Evolutionary conservation across 768 basidiomycete species (phyloP).

Genomic region (Naematelia encephala): DNA sequence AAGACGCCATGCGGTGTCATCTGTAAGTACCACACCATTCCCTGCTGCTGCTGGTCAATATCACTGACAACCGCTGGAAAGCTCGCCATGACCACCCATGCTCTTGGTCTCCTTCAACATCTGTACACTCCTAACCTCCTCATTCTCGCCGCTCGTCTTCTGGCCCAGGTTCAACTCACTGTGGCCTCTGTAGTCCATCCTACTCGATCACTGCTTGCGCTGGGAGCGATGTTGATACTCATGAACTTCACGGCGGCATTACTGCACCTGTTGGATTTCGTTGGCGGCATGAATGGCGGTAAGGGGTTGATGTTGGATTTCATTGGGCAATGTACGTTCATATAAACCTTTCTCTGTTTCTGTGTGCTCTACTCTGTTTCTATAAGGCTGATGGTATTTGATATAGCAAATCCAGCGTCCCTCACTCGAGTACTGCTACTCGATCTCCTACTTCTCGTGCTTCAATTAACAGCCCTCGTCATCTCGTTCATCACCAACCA

Average conservation of each 20-base stretch:
- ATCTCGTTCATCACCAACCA: constrained; percentile 35
- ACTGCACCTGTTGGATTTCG: constrained; percentile 33
- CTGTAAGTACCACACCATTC: constrained; percentile 19
- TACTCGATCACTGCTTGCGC: constrained; percentile 21
- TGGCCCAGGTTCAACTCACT: constrained; percentile 32
- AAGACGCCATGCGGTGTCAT: constrained; percentile 39
- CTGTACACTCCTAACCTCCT: constrained; percentile 38
- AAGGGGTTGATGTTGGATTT: constrained; percentile 41
- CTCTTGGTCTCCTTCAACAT: constrained; percentile 33
- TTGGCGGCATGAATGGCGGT: constrained; percentile 21
- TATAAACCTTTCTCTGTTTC: background rate
- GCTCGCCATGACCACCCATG: constrained; percentile 29
- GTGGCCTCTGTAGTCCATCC: constrained; percentile 29
- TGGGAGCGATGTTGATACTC: constrained; percentile 23
- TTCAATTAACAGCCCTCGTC: constrained; percentile 27
- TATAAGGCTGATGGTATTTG: background rate
- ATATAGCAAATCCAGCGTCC: constrained; percentile 27
- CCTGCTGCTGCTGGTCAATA: background rate
- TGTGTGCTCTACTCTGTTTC: too few species aligned
- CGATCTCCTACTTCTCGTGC: constrained; percentile 28
- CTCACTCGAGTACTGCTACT: constrained; percentile 34
- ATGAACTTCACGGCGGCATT: constrained; percentile 27
- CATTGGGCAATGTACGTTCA: constrained; percentile 36
- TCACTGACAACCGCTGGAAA: constrained; percentile 5
- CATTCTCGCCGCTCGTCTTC: constrained; percentile 29